Base-by-base conservation (phyloP, 345 rosid genomes). In the Trapa incisa region DNA sequence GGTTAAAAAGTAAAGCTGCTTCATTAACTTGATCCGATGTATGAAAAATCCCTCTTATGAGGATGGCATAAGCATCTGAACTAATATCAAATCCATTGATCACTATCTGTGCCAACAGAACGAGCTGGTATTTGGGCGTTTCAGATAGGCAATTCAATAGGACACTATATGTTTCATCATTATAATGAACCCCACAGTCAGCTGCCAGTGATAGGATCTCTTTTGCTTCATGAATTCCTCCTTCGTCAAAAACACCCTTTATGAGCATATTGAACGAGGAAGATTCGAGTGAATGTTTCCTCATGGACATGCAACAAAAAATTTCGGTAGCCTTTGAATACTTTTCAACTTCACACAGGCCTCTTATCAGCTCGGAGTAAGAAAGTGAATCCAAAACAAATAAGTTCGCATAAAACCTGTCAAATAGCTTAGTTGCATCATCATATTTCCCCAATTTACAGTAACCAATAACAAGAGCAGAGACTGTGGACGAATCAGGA, bases 401-500 rank as follows among this genome's bases (percentile, higher is more conserved):
- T 54, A 50, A 56, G 47, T 72, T 72, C 70, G 73, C 47, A 48
- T 56, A 45, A 37, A 76, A 47, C 5, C 60, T 68, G 50, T 61
- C 68, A 67, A 79, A 83, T 6, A 83, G 68, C 69, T 66, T 52
- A 16, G 81, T 64, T 41, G 82, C 82, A 75, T 75, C 68, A 69
- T 70, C 71, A 14, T 60, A 67, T 61, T 75, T 78, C 71, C 56
- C 67, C 42, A 65, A 75, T 67, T 70, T 75, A 78, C 80, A 81
- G 48, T 71, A 58, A 57, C 87, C 85, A n/a, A 81, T 22, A 61
- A 81, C 75, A 66, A 83, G 78, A 73, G 87, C 83, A 1, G 83
- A 73, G 69, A 68, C 76, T 43, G 85, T 83, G 69, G 75, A 70
- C 35, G 64, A 70, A 67, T 79, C 75, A 47, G 84, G 85, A 74